These are phyloP conservation scores for Chaetomium strumarium DNA, from an alignment of 2,329 filamentous ascomycete species.

Conservation along the genomic window DNA sequence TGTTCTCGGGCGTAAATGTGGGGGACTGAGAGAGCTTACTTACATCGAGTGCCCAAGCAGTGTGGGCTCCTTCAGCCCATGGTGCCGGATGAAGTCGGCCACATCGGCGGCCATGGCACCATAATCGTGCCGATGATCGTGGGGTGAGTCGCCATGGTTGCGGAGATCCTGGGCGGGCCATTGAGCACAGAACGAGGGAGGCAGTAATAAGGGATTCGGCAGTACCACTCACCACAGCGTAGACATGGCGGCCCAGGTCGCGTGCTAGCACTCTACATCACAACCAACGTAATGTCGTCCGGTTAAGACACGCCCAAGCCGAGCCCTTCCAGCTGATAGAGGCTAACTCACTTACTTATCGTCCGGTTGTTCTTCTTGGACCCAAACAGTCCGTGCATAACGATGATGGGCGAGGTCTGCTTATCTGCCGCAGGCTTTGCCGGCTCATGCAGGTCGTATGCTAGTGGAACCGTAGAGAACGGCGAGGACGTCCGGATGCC, in stretches of 20 bases:
- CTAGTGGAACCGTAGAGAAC: conserved; percentile 39
- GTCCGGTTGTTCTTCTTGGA: conserved; percentile 92
- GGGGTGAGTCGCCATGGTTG: conserved; percentile 89
- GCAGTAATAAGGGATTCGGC: background rate
- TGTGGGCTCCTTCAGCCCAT: conserved; percentile 63
- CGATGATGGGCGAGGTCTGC: conserved; percentile 61
- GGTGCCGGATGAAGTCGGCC: conserved; percentile 66
- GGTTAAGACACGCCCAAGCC: background rate
- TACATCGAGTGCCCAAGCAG: conserved; percentile 94
- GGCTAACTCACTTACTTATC: conserved; percentile 75
- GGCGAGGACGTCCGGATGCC: background rate
- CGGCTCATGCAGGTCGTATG: conserved; percentile 63
- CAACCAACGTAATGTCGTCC: no score
- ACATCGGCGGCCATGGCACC: conserved; percentile 76
- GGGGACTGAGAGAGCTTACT: conserved; percentile 24
- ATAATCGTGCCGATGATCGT: conserved; percentile 73
- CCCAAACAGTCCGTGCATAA: conserved; percentile 90
- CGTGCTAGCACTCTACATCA: conserved; percentile 51
- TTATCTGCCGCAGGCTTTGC: conserved; percentile 37
- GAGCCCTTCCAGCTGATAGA: background rate
- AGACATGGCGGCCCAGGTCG: conserved; percentile 74
- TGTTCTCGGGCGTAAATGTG: background rate
- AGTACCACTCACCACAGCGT: conserved; percentile 59
- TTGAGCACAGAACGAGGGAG: conserved; percentile 13
- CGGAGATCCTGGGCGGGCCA: conserved; percentile 62